Evolutionary conservation across 164 flowering plant genomes (phyloP), one percentile per base, ranked within the genome.

Genomic region (Macadamia tetraphylla): DNA sequence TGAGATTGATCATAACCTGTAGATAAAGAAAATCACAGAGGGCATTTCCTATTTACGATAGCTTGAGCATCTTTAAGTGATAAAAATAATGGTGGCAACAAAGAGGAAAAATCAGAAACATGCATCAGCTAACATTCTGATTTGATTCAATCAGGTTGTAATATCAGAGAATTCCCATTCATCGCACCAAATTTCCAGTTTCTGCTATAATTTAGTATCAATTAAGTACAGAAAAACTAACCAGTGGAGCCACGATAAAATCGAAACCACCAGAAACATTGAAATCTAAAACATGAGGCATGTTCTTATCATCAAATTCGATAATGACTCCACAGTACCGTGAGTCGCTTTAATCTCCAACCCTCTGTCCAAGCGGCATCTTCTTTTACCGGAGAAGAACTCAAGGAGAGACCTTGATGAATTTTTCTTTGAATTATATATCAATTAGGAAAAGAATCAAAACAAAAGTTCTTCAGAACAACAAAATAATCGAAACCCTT

Each of bases 251-350:
- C 13, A 89, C 77, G 58, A 88, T 77, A 74, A 89, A 93, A 70
- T 93, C 97, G 69, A 93, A 93, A 29, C 86, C 91, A 10, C 77
- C 90, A 29, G 78, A 48, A 42, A 88, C 56, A 70, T 86, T 86
- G 81, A 63, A 70, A 58, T 81, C 68, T 65, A 93, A 75, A 66
- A 88, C 77, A 5, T 70, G 80, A 52, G 96, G 89, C 84, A 93
- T 82, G 79, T 93, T 23, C 23, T 23, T 96, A 62, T 88, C 88
- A 66, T 76, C 65, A 79, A 91, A 93, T 51, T 85, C 94, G 0
- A 92, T 84, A 77, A 89, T 96, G 3, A 93, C 90, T 2, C 98
- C 96, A 43, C 92, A 87, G 78, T 89, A 93, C 5, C 88, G 80
- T 1, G 98, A 91, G 57, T 93, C 96, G 71, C 87, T 82, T 71